A percentile compares a stretch with the other conserved stretches of the same genome.
phyloP scores from a whole-genome alignment of 2,329 filamentous ascomycete genomes.

The Alternaria incomplexa region DNA sequence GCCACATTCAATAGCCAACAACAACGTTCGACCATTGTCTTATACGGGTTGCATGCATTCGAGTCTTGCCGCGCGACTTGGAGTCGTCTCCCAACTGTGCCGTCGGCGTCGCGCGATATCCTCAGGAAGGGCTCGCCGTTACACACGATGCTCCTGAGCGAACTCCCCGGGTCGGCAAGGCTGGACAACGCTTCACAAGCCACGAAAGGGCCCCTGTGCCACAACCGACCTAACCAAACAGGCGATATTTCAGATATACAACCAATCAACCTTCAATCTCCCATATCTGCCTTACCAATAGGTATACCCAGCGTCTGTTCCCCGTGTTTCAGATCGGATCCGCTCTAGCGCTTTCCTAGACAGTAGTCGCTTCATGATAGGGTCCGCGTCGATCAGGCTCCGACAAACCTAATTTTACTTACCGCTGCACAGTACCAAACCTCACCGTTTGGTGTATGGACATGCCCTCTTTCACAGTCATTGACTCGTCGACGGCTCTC shows the following conservation, averaged over 20 bases:
- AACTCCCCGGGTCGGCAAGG: conserved; percentile 15
- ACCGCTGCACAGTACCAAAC: conserved; percentile 18
- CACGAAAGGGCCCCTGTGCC: conserved; percentile 17
- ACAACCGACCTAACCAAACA: conserved; percentile 17
- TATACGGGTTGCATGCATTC: not conserved
- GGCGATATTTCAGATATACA: conserved; percentile 15
- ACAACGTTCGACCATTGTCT: not conserved
- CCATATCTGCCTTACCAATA: conserved; percentile 19
- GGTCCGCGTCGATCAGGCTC: conserved; percentile 31
- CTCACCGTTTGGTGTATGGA: conserved; percentile 13
- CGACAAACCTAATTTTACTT: conserved; percentile 17
- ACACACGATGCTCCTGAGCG: conserved; percentile 12
- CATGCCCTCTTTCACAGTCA: conserved; percentile 11
- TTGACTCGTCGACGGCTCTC: conserved; percentile 18
- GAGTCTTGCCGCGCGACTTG: not conserved
- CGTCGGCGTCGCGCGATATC: not conserved
- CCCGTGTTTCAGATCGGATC: conserved; percentile 30
- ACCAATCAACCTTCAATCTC: conserved; percentile 18
- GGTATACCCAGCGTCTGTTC: conserved; percentile 7
- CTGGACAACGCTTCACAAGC: conserved; percentile 15
- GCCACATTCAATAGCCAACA: not conserved
- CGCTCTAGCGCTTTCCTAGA: conserved; percentile 21
- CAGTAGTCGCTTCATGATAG: conserved; percentile 27
- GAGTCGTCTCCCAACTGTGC: not conserved
- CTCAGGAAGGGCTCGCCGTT: not conserved